Base-by-base conservation (phyloP, 495 filamentous ascomycete species). In the Pyrenopolyporus hunteri region DNA sequence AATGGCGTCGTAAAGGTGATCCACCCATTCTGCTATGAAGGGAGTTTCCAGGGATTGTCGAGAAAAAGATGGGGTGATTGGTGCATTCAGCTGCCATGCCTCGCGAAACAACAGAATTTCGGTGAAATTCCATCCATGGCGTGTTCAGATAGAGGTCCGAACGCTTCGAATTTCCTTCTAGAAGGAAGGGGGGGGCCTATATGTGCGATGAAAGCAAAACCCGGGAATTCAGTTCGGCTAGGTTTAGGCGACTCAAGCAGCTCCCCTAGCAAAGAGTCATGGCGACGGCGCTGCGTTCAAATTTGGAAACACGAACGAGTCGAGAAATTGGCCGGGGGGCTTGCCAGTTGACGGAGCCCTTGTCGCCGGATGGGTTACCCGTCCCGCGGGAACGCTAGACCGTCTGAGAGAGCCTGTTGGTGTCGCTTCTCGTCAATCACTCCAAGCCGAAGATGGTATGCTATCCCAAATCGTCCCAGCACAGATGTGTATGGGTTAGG, bases 311-410 rank as follows among this genome's bases (percentile, higher is more conserved):
- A 14, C 13, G 40, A 28, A 46, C 43, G 48, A 43, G 48, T 47
- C 13, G 23, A 49, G 55, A 49, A 53, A 59, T 59, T 58, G 42
- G n/a, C 40, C 13, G 16, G 29, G 45, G 17, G 40, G 14, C 37
- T 54, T 44, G 50, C 47, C 44, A 47, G 52, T 52, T 14, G 22
- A 33, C 26, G 8, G n/a, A 28, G 33, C 37, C 60, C 60, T 19
- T 58, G 60, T 64, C 49, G 19, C 54, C 61, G 61, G 61, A 64
- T 53, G 61, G n/a, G 54, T 44, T 13, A 58, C 47, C 61, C 61
- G 61, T 42, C 45, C 40, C 40, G 47, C 60, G 54, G 53, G 40
- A 42, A 46, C 47, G 20, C 60, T 28, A 58, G 29, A 46, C 39
- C 45, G 52, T 52, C 59, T 52, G 59, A 57, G 59, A 57, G 59